Evolutionary conservation across 495 filamentous ascomycete species (phyloP).

Genomic region (Aspergillus carlsbadensis): DNA sequence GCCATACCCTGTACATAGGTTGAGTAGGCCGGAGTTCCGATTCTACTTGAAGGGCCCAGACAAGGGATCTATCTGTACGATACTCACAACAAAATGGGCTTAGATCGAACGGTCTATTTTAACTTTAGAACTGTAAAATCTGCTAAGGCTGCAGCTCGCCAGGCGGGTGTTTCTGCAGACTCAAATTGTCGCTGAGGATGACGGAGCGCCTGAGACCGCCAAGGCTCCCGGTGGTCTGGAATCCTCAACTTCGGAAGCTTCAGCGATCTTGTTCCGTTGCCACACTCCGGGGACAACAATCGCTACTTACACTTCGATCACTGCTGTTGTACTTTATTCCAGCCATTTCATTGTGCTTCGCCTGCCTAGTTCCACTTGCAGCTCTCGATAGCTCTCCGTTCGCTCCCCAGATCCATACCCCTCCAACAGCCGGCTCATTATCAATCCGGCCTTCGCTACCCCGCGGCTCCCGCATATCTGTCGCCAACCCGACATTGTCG

Average conservation of each 20-base stretch:
- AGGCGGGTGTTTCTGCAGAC: neutral
- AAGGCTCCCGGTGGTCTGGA: slow-evolving; percentile 13
- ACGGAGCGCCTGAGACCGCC: slow-evolving; percentile 8
- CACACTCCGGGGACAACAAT: neutral
- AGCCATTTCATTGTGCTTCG: neutral
- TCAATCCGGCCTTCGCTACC: slow-evolving; percentile 22
- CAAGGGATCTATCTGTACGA: neutral
- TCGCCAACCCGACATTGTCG: slow-evolving; percentile 26
- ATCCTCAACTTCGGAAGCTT: slow-evolving; percentile 4
- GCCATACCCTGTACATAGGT: slow-evolving; percentile 20
- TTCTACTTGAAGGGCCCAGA: neutral
- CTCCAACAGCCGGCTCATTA: slow-evolving; percentile 10
- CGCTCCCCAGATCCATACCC: neutral
- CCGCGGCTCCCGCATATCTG: slow-evolving; percentile 24
- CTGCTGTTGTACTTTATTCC: neutral
- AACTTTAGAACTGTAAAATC: neutral
- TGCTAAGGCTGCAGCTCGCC: neutral
- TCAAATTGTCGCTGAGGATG: neutral
- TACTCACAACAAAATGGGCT: neutral
- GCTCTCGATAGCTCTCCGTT: neutral
- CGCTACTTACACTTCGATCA: neutral
- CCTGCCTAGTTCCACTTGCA: slow-evolving; percentile 1
- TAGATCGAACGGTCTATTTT: neutral
- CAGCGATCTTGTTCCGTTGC: neutral
- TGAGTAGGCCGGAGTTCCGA: slow-evolving; percentile 4